Base-by-base conservation (phyloP, 768 basidiomycete species). In the Lenzites betulinus region DNA sequence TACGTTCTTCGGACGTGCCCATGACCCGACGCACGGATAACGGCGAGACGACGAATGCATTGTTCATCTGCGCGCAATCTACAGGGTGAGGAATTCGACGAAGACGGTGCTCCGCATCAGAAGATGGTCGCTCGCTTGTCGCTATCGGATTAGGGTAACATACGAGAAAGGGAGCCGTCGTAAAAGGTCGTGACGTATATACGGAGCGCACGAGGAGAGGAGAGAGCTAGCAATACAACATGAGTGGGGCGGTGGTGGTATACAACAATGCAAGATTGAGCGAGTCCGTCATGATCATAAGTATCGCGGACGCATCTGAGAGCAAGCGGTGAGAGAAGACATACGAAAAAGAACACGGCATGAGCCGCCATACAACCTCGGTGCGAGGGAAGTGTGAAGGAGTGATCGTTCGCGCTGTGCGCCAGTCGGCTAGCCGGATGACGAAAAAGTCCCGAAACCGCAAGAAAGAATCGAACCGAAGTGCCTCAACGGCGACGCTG, bases 81-180 rank as follows among this genome's bases (percentile, higher is more conserved):
- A 63, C 73, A 92, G 87, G 88, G 87, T 63, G 80, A 81, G 25
- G 82, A 84, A 71, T 92, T 90, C 76, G 88, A 89, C 73, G 90
- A 87, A 75, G 92, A 89, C 58, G 92, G 91, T 33, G 91, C 83
- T 69, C 91, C 89, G 59, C 92, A 94, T 81, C 91, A 93, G 71
- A 87, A 84, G 75, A 91, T 93, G 91, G 79, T 87, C 61, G 74
- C 81, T 66, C 78, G 75, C 63, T 72, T 90, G 66, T 78, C 81
- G 60, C 74, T 76, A 71, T 71, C 73, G 51, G 64, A 64, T 58
- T 67, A 62, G 54, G 50, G 52, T 58, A 74, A 61, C 67, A 59
- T 63, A 58, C 63, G 60, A 68, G 67, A 68, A 59, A 64, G 69
- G 69, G 69, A 68, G 70, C 70, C 47, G 66, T 74, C 73, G 60